A percentile compares a stretch with the other conserved stretches of the same genome.
Evolutionary conservation across 1,284 basidiomycete genomes (phyloP).

Genomic region (Pseudomicrostroma phylloplanum): DNA sequence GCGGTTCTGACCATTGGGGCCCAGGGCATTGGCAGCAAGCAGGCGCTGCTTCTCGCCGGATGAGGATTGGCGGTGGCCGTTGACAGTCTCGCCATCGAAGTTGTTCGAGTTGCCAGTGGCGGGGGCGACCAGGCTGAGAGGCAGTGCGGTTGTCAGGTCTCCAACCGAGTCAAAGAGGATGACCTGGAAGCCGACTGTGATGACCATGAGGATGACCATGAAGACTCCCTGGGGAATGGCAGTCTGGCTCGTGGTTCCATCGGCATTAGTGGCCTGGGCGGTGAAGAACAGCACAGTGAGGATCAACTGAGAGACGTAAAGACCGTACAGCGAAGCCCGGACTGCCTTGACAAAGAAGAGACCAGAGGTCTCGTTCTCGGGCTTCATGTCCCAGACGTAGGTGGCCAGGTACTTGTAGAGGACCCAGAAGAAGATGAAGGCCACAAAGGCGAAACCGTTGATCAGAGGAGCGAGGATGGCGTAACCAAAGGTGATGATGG

Average conservation of each 20-base stretch:
- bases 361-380: conserved; percentile 76
- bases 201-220: conserved; percentile 72
- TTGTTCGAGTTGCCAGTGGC: not conserved
- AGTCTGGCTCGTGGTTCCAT: conserved; percentile 22
- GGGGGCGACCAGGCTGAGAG: conserved; percentile 28
- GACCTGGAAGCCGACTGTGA: conserved; percentile 61
- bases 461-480: conserved; percentile 88
- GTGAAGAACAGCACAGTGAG: conserved; percentile 46
- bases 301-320: conserved; percentile 46
- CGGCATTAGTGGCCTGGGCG: conserved; percentile 27
- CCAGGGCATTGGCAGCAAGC: not conserved
- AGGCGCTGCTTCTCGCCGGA: conserved; percentile 29
- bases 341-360: conserved; percentile 93
- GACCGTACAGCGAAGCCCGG: conserved; percentile 82
- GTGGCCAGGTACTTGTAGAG: conserved; percentile 58
- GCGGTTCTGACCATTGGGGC: not conserved
- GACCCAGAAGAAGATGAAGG: conserved; percentile 75
- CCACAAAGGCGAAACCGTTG: conserved; percentile 75
- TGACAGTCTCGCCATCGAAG: not conserved
- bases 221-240: conserved; percentile 56
- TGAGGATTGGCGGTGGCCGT: not conserved
- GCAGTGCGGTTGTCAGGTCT: conserved; percentile 33
- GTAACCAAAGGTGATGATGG: conserved; percentile 57
- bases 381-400: conserved; percentile 63
- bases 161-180: conserved; percentile 49